Base-by-base conservation (phyloP, 495 filamentous ascomycete genomes). In the Astrocystis sublimbata region DNA sequence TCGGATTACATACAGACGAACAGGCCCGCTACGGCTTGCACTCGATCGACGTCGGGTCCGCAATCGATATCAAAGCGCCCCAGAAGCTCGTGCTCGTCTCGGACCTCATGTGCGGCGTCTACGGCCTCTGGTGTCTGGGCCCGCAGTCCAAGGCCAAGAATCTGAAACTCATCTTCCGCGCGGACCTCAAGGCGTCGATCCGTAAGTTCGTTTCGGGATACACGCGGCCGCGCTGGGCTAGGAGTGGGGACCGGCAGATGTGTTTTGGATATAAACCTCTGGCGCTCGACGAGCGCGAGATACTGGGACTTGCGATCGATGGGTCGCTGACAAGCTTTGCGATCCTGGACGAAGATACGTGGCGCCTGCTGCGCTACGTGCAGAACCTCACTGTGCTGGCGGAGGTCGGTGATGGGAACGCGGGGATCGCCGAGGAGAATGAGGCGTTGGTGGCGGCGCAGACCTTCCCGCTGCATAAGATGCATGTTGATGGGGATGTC, bases 401-500 rank as follows among this genome's bases (percentile, higher is more conserved):
- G 40, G 10, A 6, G 1, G 45, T 52, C 24, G 23, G 36, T 10
- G 23, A 17, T n/a, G 26, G 12, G 3, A 9, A 43, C 36, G 58
- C 41, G 19, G 41, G 43, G 21, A 21, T 33, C 8, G 36, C n/a
- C n/a, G n/a, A n/a, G n/a, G n/a, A 19, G 7, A 26, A 21, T 33
- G 1, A 52, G 23, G 63, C 71, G 9, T 59, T 62, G 1, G 75
- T n/a, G n/a, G n/a, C n/a, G n/a, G 78, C 52, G 73, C 75, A 13
- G 45, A 23, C 28, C 7, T 56, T n/a, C 64, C 62, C 19, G 66
- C 60, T 5, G 41, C 61, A 68, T 23, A 76, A 78, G 42, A 85
- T 83, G 80, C 87, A 90, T 26, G 75, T 92, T 7, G 83, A 92
- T 63, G 89, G 89, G 0, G 87, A 90, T 63, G 79, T 90, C 17